Evolutionary conservation across 1,284 basidiomycete genomes (phyloP), one percentile per base, ranked within the genome.

Genomic region (Mycosarcoma maydis): DNA sequence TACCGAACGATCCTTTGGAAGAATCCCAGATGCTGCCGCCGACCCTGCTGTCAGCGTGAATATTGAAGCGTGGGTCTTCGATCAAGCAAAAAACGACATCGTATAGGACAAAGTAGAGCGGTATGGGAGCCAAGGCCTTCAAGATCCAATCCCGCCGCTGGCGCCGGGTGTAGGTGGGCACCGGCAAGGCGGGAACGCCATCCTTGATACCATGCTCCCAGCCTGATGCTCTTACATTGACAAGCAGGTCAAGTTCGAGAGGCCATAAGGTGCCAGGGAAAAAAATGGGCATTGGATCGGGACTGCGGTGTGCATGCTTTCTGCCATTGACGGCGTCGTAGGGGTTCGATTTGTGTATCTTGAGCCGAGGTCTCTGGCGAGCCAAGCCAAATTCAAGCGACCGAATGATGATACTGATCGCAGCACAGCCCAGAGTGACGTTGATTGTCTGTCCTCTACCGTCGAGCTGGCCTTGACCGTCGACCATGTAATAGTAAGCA

Each of bases 191-290:
- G n/a, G 57, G 58, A 0, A 47, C 33, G 8, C 39, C 46, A 13
- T 49, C 34, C n/a, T 50, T 56, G 16, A 67, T 36, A 22, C 72
- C 72, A 20, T 64, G 43, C 34, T 61, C 43, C 72, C 72, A 74
- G 16, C 72, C 72, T 2, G 69, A 14, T 3, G 51, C 69, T n/a
- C 72, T 48, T n/a, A 66, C 8, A 26, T 65, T 66, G 20, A 48
- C 11, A 17, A 70, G 42, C 8, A 68, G 40, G 38, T 74, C 72
- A 6, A 72, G 36, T 43, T 60, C 69, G 19, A 71, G 36, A 2
- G 60, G 65, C 14, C 40, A 26, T 9, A 24, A 24, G 4, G 68
- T 71, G 4, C 65, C 57, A 0, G 72, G 72, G n/a, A 68, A 64
- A 52, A 36, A 57, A 26, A 37, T 20, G 0, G 71, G 71, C 48